Base-by-base conservation (phyloP, 2,329 filamentous ascomycete genomes). In the Coniella vitis region DNA sequence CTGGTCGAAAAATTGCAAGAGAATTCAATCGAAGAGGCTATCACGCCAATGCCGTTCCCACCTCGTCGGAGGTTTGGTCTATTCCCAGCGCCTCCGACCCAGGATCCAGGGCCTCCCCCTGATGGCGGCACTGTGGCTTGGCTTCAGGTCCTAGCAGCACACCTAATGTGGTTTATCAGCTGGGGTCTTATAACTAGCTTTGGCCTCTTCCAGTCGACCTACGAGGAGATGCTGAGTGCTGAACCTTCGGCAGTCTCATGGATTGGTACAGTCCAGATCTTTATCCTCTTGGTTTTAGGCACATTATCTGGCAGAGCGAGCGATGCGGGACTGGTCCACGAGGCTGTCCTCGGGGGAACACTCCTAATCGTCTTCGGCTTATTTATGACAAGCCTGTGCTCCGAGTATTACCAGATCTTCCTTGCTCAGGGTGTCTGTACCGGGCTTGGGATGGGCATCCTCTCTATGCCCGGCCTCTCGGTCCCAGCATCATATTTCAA, bases 201-300 rank as follows among this genome's bases (percentile, higher is more conserved):
- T 51, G 67, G 58, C 48, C 68, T 61, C 56, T 71, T 60, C 56
- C 68, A 60, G 54, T 63, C 67, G 2, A 63, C 69, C 55, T 73
- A 74, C 53, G 10, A 21, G 21, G 39, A 57, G 0, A 53, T 55
- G 19, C 61, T 71, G 13, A 57, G 61, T 2, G 58, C 62, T 4
- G 55, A 65, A 0, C 44, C 44, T 8, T 66, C 69, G 2, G 60
- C 63, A 13, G 64, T 76, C 19, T 68, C 73, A 1, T 76, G 73
- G 73, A 69, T 76, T 16, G 73, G 72, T 3, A 72, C 71, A 14
- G 54, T 75, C 1, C 69, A 76, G 51, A 62, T 69, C 9, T 73
- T 67, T 16, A 61, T n/a, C n/a, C n/a, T n/a, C n/a, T n/a, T n/a
- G n/a, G n/a, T n/a, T n/a, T n/a, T n/a, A n/a, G n/a, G n/a, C n/a